These are phyloP conservation scores for Craterostigma plantagineum DNA, from an alignment of 257 asterid species.

Conservation along the genomic window DNA sequence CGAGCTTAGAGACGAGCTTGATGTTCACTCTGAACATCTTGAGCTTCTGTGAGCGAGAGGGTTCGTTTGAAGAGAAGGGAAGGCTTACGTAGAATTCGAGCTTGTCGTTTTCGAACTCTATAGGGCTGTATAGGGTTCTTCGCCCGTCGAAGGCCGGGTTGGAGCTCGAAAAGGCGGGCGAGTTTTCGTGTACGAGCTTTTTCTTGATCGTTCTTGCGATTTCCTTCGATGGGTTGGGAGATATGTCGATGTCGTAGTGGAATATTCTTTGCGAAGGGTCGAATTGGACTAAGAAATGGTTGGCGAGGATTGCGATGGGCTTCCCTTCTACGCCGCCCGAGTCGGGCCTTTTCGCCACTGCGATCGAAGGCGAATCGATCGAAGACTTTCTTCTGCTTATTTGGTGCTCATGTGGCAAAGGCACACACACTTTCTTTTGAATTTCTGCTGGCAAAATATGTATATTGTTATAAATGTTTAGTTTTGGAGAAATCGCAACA, in stretches of 20 bases:
- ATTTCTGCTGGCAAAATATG: no score
- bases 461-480: no score
- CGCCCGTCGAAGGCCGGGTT: conserved; percentile 78
- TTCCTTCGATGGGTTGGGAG: conserved; percentile 73
- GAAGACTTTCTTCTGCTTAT: conserved; percentile 20
- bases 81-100: conserved; percentile 53
- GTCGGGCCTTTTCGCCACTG: conserved; percentile 83
- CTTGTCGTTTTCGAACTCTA: conserved; percentile 48
- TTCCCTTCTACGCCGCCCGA: conserved; percentile 83
- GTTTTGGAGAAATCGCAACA: no score
- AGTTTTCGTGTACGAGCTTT: conserved; percentile 46
- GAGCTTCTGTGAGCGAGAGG: conserved; percentile 9
- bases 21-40: conserved; percentile 58
- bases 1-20: conserved; percentile 69
- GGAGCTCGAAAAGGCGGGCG: conserved; percentile 30
- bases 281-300: conserved; percentile 68
- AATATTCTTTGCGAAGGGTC: conserved; percentile 46
- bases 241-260: conserved; percentile 81
- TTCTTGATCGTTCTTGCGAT: conserved; percentile 52
- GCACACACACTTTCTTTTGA: conserved; percentile 7
- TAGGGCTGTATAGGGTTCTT: conserved; percentile 57
- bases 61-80: conserved; percentile 24
- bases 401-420: conserved; percentile 10
- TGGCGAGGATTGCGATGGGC: conserved; percentile 54
- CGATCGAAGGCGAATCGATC: conserved; percentile 14